Evolutionary conservation across 2,329 filamentous ascomycete genomes (phyloP), one percentile per base, ranked within the genome.

Genomic region (Paraphaeosphaeria minitans): DNA sequence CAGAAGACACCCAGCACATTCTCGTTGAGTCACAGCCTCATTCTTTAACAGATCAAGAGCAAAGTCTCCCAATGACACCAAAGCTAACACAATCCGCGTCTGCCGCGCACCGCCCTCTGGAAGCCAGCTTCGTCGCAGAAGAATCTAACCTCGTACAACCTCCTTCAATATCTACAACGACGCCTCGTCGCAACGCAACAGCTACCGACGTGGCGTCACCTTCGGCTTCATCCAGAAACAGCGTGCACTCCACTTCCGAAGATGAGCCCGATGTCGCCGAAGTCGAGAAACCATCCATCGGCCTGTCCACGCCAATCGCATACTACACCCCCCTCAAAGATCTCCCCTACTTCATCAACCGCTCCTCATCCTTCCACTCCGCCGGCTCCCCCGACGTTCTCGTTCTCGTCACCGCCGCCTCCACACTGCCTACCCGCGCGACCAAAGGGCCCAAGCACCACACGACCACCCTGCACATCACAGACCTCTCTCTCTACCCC

Each of bases 311-410:
- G 0, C 63, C 73, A 0, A 62, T 78, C n/a, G 72, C 76, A 5
- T 83, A 82, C 70, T 83, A 81, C 69, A 78, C 76, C 0, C 77
- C 80, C 0, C 73, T 83, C 0, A 69, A 75, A 43, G 71, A 75
- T 37, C 70, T 82, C 2, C 46, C 68, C 13, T 73, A 70, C 59
- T 73, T 75, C 59, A 69, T 82, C 46, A 82, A 82, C 60, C 71
- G 72, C 54, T 69, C 69, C 39, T 70, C 66, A 0, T 65, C 75
- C 39, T 75, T 76, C 42, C 72, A 78, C 43, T 69, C 74, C 3
- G 59, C 69, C 3, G 58, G 64, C 12, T 72, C 71, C 33, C 72
- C 82, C 5, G 81, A 83, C 60, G 46, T 81, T 47, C 71, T 83
- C 47, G 81, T 78, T 5, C 71, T 83, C 51, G 78, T 80, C 37